Base-by-base conservation (phyloP, 192 early-diverging fungal species). In the Backusella macrospora region DNA sequence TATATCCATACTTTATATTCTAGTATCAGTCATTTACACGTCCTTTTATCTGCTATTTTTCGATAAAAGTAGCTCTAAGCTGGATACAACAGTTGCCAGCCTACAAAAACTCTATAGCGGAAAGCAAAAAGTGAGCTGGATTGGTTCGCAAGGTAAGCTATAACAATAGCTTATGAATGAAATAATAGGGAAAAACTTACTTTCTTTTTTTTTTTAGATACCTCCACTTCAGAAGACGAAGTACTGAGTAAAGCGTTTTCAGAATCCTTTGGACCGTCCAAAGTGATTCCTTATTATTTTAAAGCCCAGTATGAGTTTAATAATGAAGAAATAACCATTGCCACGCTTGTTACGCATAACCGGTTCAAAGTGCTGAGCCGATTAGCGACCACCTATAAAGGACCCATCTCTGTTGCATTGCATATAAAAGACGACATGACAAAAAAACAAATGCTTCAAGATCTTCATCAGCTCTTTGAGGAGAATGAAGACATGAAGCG, bases 321-420 rank as follows among this genome's bases (percentile, higher is more conserved):
- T 52, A 62, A 78, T 49, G 82, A 86, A 71, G 86, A 86, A 18
- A 82, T 87, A 44, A 87, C 86, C 8, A 86, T 87, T 48, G 81
- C 86, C 2, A 87, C 86, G 0, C 29, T 87, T 38, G 81, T 87
- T 59, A 87, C 86, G 4, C 74, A 73, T 40, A 76, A 87, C 78
- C 79, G 86, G 1, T 87, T 86, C 49, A 48, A 70, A 12, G 83
- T 87, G 2, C 77, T 87, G 43, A 62, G 81, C 47, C 74, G 80
- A 45, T 75, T 86, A 3, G 85, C 82, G 2, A 76, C 73, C n/a
- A 79, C 82, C 34, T 87, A 86, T 69, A 73, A 84, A 72, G 85
- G 86, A 12, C 88, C 86, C 1, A 85, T 89, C 43, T 89, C 88
- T 21, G 88, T 87, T 42, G 81, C 86, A 18, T 73, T 89, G 62